Conservation (phyloP, 2,329 filamentous ascomycete genomes). For the Nemania serpens region DNA sequence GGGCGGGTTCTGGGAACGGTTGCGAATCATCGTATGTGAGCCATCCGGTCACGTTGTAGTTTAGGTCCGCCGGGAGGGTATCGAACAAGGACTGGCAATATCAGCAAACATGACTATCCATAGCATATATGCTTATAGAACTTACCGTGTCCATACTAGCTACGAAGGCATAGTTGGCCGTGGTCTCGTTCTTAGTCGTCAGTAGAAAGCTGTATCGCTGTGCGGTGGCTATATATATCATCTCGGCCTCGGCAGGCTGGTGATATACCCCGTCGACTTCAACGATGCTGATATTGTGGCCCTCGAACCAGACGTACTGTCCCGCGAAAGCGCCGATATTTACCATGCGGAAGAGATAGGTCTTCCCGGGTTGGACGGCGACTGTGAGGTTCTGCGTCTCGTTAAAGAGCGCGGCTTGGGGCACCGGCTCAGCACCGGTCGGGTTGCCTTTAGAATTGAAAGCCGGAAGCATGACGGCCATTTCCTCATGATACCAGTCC, state of each 20-base stretch:
- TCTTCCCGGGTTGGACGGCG: slow-evolving; percentile 67
- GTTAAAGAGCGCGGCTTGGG: slow-evolving; percentile 71
- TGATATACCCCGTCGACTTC: slow-evolving; percentile 76
- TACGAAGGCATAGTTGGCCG: slow-evolving; percentile 69
- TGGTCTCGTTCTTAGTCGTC: slow-evolving; percentile 65
- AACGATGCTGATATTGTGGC: slow-evolving; percentile 69
- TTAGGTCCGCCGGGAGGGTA: slow-evolving; percentile 65
- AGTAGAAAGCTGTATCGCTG: slow-evolving; percentile 68
- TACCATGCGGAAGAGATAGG: slow-evolving; percentile 73
- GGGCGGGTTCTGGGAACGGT: slow-evolving; percentile 53
- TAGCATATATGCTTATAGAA: slow-evolving; percentile 25
- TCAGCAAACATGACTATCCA: slow-evolving; percentile 9
- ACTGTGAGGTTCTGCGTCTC: slow-evolving; percentile 67
- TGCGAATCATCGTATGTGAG: slow-evolving; percentile 59
- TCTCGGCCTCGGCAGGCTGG: slow-evolving; percentile 61
- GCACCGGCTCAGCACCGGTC: slow-evolving; percentile 67
- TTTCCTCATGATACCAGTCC: slow-evolving; percentile 72
- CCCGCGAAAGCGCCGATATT: slow-evolving; percentile 75
- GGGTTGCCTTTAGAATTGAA: slow-evolving; percentile 62
- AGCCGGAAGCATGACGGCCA: slow-evolving; percentile 49
- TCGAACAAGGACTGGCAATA: slow-evolving; percentile 67
- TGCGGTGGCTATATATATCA: slow-evolving; percentile 69
- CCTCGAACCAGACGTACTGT: slow-evolving; percentile 70
- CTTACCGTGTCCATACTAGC: slow-evolving; percentile 70
- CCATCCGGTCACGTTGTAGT: slow-evolving; percentile 71